These are phyloP conservation scores for Phytophthora citrophthora DNA, from an alignment of 352 stramenopile genomes.

Conservation along the genomic window DNA sequence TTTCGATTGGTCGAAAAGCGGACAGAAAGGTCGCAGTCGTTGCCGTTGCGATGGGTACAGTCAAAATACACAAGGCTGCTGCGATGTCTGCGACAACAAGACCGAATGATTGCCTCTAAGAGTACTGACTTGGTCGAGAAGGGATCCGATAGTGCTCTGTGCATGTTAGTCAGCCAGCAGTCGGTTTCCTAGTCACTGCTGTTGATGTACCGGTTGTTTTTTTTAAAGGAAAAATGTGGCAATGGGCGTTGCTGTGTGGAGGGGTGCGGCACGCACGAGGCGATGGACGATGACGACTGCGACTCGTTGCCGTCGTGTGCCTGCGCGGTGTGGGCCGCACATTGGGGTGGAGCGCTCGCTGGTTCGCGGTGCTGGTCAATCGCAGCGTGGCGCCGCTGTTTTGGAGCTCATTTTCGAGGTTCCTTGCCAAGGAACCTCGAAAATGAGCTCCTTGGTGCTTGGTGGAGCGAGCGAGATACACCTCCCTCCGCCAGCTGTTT, in stretches of 20 bases:
- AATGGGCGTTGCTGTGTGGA: not conserved
- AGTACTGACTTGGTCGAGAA: not conserved
- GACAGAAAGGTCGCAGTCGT: conserved; percentile 20
- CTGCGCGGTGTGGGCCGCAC: no score
- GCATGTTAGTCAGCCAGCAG: not conserved
- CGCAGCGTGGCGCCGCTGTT: conserved; percentile 13
- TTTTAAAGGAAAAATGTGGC: conserved; percentile 1
- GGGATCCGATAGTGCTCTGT: not conserved
- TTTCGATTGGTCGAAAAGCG: conserved; percentile 29
- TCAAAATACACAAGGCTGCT: conserved; percentile 9
- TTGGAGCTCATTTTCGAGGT: no score
- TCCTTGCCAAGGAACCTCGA: no score
- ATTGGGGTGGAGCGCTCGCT: no score
- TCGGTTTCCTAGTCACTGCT: no score
- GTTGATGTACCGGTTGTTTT: conserved; percentile 1
- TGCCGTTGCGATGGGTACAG: conserved; percentile 16
- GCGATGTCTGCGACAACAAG: conserved; percentile 25
- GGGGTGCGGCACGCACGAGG: conserved; percentile 13
- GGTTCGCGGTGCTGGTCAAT: not conserved
- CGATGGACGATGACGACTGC: conserved; percentile 33
- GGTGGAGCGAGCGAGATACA: conserved; percentile 16
- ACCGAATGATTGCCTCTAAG: conserved; percentile 8
- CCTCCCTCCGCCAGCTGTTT: conserved; percentile 26
- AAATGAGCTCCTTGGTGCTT: conserved; percentile 27
- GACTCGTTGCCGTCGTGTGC: not conserved